Percentiles rank a stretch among this genome's conserved stretches.
phyloP scores from a whole-genome alignment of 164 flowering plant species.

The Magnolia officinalis region DNA sequence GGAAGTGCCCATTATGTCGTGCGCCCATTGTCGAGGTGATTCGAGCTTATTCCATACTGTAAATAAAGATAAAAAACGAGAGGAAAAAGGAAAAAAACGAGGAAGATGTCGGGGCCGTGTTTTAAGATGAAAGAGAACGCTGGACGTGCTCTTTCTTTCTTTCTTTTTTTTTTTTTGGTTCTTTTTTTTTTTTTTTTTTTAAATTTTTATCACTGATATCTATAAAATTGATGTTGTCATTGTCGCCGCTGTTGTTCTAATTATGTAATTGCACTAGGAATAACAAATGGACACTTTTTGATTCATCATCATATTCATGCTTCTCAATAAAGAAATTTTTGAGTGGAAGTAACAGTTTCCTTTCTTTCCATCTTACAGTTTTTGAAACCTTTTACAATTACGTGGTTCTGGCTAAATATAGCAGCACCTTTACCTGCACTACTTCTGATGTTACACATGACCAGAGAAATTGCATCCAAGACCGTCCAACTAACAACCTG shows the following conservation, averaged over 20 bases:
- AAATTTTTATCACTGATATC: background rate
- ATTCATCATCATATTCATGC: background rate
- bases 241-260: background rate
- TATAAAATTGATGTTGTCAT: background rate
- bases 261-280: background rate
- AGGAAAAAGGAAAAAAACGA: slow-evolving; percentile 5
- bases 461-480: too few relatives aligned
- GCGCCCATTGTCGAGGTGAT: slow-evolving; percentile 86
- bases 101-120: slow-evolving; percentile 15
- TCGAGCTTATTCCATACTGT: slow-evolving; percentile 82
- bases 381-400: too few relatives aligned
- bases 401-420: too few relatives aligned
- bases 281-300: background rate
- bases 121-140: background rate
- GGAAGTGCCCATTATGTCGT: slow-evolving; percentile 91
- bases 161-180: background rate
- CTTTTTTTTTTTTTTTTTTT: too few relatives aligned
- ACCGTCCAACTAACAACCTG: too few relatives aligned
- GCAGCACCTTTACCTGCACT: too few relatives aligned
- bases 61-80: slow-evolving; percentile 22
- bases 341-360: too few relatives aligned
- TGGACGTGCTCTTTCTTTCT: background rate
- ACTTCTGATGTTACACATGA: too few relatives aligned
- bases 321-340: background rate
- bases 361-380: too few relatives aligned